A percentile compares a stretch with the other conserved stretches of the same genome.
These are phyloP conservation scores for Singerocomus inundabilis DNA, from an alignment of 1,284 basidiomycete species.

Conservation along the genomic window DNA sequence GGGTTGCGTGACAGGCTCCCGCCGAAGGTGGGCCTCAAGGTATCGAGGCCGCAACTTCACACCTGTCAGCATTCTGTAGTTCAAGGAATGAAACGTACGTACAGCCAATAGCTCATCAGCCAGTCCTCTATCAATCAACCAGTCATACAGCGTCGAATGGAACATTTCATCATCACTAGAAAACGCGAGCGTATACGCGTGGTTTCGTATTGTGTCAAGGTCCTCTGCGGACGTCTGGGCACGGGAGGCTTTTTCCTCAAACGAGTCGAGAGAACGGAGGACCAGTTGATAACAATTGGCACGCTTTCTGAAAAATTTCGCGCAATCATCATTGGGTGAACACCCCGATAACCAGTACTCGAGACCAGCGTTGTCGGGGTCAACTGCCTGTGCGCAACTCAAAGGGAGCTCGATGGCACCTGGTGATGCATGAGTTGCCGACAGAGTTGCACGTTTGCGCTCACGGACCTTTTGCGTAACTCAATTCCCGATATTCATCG, in stretches of 20 bases:
- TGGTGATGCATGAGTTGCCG: constrained; percentile 27
- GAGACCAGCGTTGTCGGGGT: constrained; percentile 74
- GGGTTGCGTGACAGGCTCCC: constrained; percentile 77
- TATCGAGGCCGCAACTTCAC: constrained; percentile 78
- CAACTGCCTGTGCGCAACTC: constrained; percentile 78
- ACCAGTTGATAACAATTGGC: constrained; percentile 81
- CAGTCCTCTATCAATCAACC: constrained; percentile 78
- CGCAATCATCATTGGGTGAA: constrained; percentile 61
- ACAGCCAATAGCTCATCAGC: constrained; percentile 92
- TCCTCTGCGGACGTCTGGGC: constrained; percentile 42
- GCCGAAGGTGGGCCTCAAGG: constrained; percentile 84
- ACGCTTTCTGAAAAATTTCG: constrained; percentile 59
- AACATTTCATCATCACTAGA: constrained; percentile 88
- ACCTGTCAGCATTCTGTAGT: constrained; percentile 9
- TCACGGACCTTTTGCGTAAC: constrained; percentile 71
- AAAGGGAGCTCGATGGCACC: constrained; percentile 88
- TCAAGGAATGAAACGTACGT: constrained; percentile 22
- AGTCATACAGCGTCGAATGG: constrained; percentile 93
- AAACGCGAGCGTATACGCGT: constrained; percentile 83
- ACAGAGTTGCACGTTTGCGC: not conserved
- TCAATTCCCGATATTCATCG: constrained; percentile 81
- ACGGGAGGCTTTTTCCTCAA: constrained; percentile 61
- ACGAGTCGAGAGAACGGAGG: constrained; percentile 76
- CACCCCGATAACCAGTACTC: constrained; percentile 76
- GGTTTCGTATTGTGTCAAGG: constrained; percentile 63